These are phyloP conservation scores for Diplodia seriata DNA, from an alignment of 2,329 filamentous ascomycete genomes.

Conservation along the genomic window DNA sequence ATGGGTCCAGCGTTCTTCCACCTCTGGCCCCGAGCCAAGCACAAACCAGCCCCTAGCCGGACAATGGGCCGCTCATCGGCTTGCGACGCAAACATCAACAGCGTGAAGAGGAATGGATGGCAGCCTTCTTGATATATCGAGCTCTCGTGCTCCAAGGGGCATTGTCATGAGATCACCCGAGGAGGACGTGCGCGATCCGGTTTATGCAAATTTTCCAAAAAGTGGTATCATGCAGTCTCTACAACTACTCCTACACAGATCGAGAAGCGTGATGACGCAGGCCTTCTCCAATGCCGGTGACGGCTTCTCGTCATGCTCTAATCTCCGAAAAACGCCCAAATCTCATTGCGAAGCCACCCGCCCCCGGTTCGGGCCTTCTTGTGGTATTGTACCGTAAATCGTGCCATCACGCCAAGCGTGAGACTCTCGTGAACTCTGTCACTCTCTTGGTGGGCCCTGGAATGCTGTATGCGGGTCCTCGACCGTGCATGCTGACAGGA, in stretches of 20 bases:
- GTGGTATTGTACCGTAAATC: constrained; percentile 28
- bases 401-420: constrained; percentile 21
- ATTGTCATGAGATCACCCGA: neutral
- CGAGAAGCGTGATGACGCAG: neutral
- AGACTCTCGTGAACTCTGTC: constrained; percentile 8
- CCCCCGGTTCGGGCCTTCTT: constrained; percentile 5
- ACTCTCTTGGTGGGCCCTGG: neutral
- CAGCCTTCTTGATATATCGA: neutral
- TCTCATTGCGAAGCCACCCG: constrained; percentile 23
- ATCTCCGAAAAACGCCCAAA: constrained; percentile 21
- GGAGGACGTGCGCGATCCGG: constrained; percentile 5
- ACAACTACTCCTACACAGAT: constrained; percentile 17
- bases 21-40: neutral
- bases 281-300: constrained; percentile 13
- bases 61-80: neutral
- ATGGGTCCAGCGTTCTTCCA: neutral
- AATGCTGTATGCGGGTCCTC: neutral
- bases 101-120: neutral
- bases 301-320: constrained; percentile 22
- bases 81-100: neutral
- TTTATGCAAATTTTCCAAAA: no score
- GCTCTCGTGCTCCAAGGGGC: neutral
- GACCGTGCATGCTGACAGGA: neutral
- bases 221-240: constrained; percentile 20
- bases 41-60: neutral